phyloP scores from a whole-genome alignment of 2,329 filamentous ascomycete species.

The Hypoxylon rubiginosum region DNA sequence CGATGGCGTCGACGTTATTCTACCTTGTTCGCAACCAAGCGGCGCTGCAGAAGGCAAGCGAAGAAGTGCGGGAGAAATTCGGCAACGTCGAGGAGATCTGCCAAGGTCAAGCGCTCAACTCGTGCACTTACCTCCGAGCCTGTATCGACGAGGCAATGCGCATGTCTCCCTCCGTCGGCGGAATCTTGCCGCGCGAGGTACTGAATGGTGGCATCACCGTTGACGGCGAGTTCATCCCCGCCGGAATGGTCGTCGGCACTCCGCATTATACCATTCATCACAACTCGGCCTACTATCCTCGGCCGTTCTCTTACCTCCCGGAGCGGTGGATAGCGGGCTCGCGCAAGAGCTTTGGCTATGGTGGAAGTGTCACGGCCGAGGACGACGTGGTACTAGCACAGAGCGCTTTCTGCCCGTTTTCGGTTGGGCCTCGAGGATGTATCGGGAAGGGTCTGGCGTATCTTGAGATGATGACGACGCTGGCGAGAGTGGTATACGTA shows the following conservation, averaged over 20 bases:
- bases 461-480: slow-evolving; percentile 73
- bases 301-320: slow-evolving; percentile 70
- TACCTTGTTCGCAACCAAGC: slow-evolving; percentile 69
- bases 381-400: slow-evolving; percentile 69
- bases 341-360: slow-evolving; percentile 52
- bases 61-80: slow-evolving; percentile 68
- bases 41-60: slow-evolving; percentile 61
- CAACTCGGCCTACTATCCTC: slow-evolving; percentile 72
- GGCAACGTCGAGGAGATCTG: slow-evolving; percentile 66
- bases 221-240: slow-evolving; percentile 67
- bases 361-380: slow-evolving; percentile 58
- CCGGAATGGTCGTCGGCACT: slow-evolving; percentile 72
- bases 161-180: slow-evolving; percentile 71
- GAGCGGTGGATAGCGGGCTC: slow-evolving; percentile 74
- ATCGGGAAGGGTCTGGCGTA: slow-evolving; percentile 80
- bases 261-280: slow-evolving; percentile 79
- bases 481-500: slow-evolving; percentile 71
- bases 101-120: slow-evolving; percentile 63
- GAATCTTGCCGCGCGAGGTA: slow-evolving; percentile 71
- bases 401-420: slow-evolving; percentile 81
- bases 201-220: slow-evolving; percentile 67
- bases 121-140: slow-evolving; percentile 71
- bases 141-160: slow-evolving; percentile 77
- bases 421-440: slow-evolving; percentile 76
- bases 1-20: slow-evolving; percentile 73